Evolutionary conservation across 2,329 filamentous ascomycete species (phyloP), one percentile per base, ranked within the genome.

Genomic region (Metarhizium brunneum): DNA sequence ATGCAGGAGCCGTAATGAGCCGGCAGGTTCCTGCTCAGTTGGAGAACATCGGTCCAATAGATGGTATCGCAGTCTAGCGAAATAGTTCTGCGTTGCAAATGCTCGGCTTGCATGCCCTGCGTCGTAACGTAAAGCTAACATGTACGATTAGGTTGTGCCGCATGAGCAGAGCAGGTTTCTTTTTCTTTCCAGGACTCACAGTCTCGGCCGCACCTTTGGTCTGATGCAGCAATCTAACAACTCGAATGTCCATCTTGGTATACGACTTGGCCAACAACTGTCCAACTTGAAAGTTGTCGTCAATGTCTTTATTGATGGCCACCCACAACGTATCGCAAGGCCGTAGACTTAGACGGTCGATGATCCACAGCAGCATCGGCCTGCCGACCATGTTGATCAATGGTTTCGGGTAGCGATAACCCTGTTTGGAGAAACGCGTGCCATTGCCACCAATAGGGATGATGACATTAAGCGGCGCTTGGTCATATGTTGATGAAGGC

Each of bases 61-160:
- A 68, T 66, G 43, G 65, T 68, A n/a, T 68, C 66, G 58, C 66
- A 68, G 56, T 68, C 66, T 47, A 68, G 63, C 10, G 65, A 67
- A 18, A 68, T 61, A 4, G 64, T 67, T 54, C 59, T 61, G 50
- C 64, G 59, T 32, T 57, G 52, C 50, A 68, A 61, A 47, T 67
- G 59, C 50, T 65, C 59, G 48, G 11, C 50, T 58, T 35, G 32
- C 32, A 35, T 35, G 32, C 32, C 32, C 32, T 35, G 32, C 32
- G 32, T 35, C 32, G 32, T 35, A 7, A 35, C 32, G 32, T 35
- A 35, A 35, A 35, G 32, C 32, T 35, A 35, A 10, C 4, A 10
- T 35, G 2, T 35, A 2, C 1, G 1, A 4, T 35, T 35, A 35
- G 32, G 32, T 35, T 35, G 32, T 10, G 32, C 32, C 4, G 32